Conservation (phyloP, 1,284 basidiomycete genomes). For the Rhodotorula sp. region DNA sequence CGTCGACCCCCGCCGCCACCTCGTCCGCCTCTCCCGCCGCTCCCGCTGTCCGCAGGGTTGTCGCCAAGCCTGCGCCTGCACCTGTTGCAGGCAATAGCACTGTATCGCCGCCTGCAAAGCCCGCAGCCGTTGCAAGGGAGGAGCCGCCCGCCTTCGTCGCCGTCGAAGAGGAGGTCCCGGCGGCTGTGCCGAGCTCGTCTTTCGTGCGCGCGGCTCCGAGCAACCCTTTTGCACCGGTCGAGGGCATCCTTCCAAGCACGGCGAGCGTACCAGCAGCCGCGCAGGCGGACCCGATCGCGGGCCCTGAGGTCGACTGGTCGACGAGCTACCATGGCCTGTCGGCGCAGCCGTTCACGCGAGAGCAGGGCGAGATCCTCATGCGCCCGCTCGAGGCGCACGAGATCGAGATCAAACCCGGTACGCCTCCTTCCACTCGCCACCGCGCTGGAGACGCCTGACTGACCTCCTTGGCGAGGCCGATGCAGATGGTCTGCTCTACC, state of each 20-base stretch:
- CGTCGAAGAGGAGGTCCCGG: background rate
- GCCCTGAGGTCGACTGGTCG: slow-evolving; percentile 69
- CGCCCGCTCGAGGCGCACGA: slow-evolving; percentile 74
- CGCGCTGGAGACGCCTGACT: background rate
- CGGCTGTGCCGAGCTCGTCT: background rate
- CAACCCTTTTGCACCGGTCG: background rate
- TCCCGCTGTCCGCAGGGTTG: background rate
- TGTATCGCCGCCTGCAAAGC: background rate
- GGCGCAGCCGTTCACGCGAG: slow-evolving; percentile 72
- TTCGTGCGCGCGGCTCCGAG: background rate
- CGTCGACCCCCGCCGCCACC: slow-evolving; percentile 6
- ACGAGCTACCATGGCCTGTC: slow-evolving; percentile 83
- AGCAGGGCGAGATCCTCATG: slow-evolving; percentile 71
- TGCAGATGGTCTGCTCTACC: slow-evolving; percentile 87
- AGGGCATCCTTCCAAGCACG: background rate
- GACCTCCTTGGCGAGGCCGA: background rate
- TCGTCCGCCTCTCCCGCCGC: slow-evolving; percentile 4
- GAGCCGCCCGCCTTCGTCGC: background rate
- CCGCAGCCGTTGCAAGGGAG: background rate
- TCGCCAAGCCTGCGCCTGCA: background rate
- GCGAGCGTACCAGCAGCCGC: background rate
- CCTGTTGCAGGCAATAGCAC: background rate
- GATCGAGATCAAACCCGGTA: slow-evolving; percentile 92
- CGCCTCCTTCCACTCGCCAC: slow-evolving; percentile 43
- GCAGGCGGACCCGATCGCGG: background rate